A percentile compares a stretch with the other conserved stretches of the same genome.
Conservation (phyloP, 768 basidiomycete genomes). For the Symmetrospora coprosmae region DNA sequence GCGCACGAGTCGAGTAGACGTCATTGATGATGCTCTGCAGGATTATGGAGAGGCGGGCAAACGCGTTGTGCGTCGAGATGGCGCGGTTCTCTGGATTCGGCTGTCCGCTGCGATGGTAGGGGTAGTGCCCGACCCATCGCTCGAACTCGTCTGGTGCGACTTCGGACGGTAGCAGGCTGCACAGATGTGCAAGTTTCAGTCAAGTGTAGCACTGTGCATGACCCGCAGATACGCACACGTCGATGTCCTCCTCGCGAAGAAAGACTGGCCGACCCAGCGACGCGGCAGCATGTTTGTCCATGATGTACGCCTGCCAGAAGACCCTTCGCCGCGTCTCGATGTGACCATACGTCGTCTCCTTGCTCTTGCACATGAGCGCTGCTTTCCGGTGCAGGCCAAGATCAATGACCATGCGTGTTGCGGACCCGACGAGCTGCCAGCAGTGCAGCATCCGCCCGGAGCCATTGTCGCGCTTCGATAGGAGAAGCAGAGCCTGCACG, state of each 20-base stretch:
- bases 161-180: not conserved
- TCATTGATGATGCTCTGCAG: slow-evolving; percentile 18
- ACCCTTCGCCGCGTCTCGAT: slow-evolving; percentile 13
- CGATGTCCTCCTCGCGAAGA: slow-evolving; percentile 16
- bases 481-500: slow-evolving; percentile 10
- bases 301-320: slow-evolving; percentile 21
- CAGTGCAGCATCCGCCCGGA: slow-evolving; percentile 13
- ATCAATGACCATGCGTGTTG: slow-evolving; percentile 20
- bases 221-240: not conserved
- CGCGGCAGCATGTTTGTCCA: slow-evolving; percentile 18
- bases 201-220: not conserved
- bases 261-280: slow-evolving; percentile 14
- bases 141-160: slow-evolving; percentile 17
- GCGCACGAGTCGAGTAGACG: slow-evolving; percentile 19
- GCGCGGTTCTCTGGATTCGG: slow-evolving; percentile 9
- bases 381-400: slow-evolving; percentile 15
- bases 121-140: slow-evolving; percentile 13
- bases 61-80: slow-evolving; percentile 17
- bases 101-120: not conserved
- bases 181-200: not conserved
- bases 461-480: slow-evolving; percentile 14
- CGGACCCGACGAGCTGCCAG: slow-evolving; percentile 19
- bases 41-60: slow-evolving; percentile 14
- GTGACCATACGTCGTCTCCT: slow-evolving; percentile 5
- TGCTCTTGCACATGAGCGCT: not conserved